A percentile compares a stretch with the other conserved stretches of the same genome.
phyloP scores from a whole-genome alignment of 2,329 filamentous ascomycete genomes.

The Aspergillus pseudotamarii region DNA sequence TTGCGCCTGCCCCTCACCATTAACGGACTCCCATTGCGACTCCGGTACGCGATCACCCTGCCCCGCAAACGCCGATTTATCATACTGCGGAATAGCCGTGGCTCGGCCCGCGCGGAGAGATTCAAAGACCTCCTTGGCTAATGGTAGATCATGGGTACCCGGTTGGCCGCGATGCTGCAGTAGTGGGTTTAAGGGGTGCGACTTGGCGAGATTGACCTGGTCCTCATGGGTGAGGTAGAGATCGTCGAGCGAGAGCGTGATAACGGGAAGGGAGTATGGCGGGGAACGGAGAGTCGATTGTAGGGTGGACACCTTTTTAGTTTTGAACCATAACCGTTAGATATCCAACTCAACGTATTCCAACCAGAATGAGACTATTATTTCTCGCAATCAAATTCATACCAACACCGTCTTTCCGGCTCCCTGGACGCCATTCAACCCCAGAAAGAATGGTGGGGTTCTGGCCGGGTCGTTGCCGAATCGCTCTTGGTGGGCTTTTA shows the following conservation, averaged over 20 bases:
- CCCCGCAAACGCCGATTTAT: conserved; percentile 77
- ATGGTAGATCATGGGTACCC: conserved; percentile 74
- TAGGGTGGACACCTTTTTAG: conserved; percentile 62
- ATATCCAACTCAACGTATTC: no score
- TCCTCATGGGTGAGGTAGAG: conserved; percentile 77
- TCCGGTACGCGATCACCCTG: conserved; percentile 73
- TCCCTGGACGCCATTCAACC: conserved; percentile 88
- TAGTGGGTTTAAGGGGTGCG: conserved; percentile 71
- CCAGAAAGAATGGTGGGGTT: conserved; percentile 74
- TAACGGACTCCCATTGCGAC: conserved; percentile 62
- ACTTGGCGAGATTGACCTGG: conserved; percentile 65
- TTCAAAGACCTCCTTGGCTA: conserved; percentile 66
- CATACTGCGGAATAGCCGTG: conserved; percentile 72
- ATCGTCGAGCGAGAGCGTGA: conserved; percentile 84
- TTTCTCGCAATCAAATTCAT: conserved; percentile 13
- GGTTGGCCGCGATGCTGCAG: conserved; percentile 83
- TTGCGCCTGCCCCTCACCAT: conserved; percentile 35
- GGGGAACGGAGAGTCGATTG: conserved; percentile 60
- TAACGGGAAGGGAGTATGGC: conserved; percentile 63
- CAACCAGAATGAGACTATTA: no score
- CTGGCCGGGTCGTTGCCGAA: conserved; percentile 36
- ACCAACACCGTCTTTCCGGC: conserved; percentile 90
- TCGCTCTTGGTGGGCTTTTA: conserved; percentile 55
- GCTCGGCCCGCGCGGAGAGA: conserved; percentile 55
- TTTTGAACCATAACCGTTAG: not conserved